These are phyloP conservation scores for Nephelium lappaceum DNA, from an alignment of 345 rosid genomes.

Conservation along the genomic window DNA sequence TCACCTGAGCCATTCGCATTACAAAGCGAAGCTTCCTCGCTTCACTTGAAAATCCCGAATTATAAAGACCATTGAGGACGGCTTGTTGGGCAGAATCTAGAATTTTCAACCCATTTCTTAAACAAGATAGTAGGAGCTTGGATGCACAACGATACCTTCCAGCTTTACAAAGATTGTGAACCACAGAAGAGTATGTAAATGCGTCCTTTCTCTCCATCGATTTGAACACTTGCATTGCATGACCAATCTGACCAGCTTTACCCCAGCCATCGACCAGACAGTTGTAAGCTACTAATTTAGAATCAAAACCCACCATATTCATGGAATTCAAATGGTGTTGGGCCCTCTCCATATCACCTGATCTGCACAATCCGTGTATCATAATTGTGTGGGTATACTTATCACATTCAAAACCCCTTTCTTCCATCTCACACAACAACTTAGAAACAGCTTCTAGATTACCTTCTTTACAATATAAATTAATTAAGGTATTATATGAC, in stretches of 20 bases:
- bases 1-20: constrained; percentile 47
- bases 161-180: constrained; percentile 79
- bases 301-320: constrained; percentile 51
- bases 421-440: constrained; percentile 59
- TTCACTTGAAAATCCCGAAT: constrained; percentile 54
- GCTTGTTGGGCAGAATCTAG: constrained; percentile 66
- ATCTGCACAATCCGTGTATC: constrained; percentile 66
- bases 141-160: constrained; percentile 65
- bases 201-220: constrained; percentile 76
- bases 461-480: constrained; percentile 63
- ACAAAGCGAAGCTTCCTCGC: constrained; percentile 57
- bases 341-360: constrained; percentile 62
- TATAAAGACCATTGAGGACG: constrained; percentile 63
- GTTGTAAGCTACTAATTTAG: constrained; percentile 59
- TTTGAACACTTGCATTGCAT: constrained; percentile 57
- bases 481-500: constrained; percentile 68
- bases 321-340: constrained; percentile 51
- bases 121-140: constrained; percentile 63
- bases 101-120: constrained; percentile 61
- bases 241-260: constrained; percentile 61
- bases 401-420: constrained; percentile 62
- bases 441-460: constrained; percentile 57
- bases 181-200: constrained; percentile 70
- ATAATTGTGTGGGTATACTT: constrained; percentile 79
- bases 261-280: constrained; percentile 67